Evolutionary conservation across 306 rosid genomes (phyloP), one percentile per base, ranked within the genome.

Genomic region (Vigna reflexopilosa): DNA sequence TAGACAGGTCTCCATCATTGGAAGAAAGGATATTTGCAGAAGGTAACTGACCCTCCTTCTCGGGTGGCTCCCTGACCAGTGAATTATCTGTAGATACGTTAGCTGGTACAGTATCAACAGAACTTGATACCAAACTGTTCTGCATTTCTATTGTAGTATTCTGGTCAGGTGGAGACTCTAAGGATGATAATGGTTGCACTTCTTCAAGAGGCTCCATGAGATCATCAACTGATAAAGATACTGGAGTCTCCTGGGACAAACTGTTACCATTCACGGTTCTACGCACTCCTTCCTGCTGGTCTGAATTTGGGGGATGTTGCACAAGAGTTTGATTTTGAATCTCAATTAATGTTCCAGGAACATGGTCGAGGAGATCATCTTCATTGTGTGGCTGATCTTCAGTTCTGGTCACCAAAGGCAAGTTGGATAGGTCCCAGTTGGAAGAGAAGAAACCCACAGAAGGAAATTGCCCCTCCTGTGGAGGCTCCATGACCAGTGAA

Each of bases 211-310:
- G 86, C 72, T 83, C 88, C 40, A 34, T 67, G 65, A 19, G 34
- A 14, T 67, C 63, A 10, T 73, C 65, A 84, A 57, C 69, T 17
- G 81, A 70, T 57, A 77, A 40, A 68, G 84, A 79, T 16, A 11
- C 78, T 10, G 88, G 22, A 72, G 73, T 68, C 81, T 77, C 88
- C 65, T 30, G 80, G 76, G 75, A 44, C 57, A 10, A 73, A 77
- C 77, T 24, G 75, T 80, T 82, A 26, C 69, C 50, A 72, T 52
- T 32, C 78, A 72, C 17, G 10, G 82, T 64, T 77, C 59, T 71
- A 74, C 22, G 72, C 45, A 44, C 67, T 77, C 58, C 80, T 70
- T 84, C 89, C 77, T 80, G 85, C 78, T 72, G 87, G 67, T 80
- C 81, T 15, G 75, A 50, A 38, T 69, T 52, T 28, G 58, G 30